Percentiles rank a stretch among this genome's conserved stretches.
phyloP scores from a whole-genome alignment of 495 filamentous ascomycete species.

The Xylaria venustula region DNA sequence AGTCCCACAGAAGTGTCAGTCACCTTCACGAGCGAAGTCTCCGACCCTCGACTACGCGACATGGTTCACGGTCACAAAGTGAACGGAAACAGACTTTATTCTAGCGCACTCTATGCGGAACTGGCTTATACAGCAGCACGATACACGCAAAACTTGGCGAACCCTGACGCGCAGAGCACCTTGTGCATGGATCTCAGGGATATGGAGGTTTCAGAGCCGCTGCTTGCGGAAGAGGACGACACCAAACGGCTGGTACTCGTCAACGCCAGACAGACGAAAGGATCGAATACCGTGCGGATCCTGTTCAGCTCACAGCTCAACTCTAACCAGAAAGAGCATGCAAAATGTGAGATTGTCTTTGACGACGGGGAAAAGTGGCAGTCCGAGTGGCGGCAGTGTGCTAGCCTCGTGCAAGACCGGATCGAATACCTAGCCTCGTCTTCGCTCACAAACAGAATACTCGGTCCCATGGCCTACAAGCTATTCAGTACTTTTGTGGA shows the following conservation, averaged over 20 bases:
- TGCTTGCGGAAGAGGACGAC: constrained; percentile 43
- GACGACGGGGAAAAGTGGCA: constrained; percentile 30
- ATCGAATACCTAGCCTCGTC: constrained; percentile 38
- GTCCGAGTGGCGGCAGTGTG: constrained; percentile 39
- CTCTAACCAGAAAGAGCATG: constrained; percentile 28
- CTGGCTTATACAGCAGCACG: constrained; percentile 62
- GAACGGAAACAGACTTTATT: constrained; percentile 46
- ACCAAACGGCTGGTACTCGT: constrained; percentile 13
- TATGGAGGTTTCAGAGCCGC: constrained; percentile 57
- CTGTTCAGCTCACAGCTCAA: constrained; percentile 22
- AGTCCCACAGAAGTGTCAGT: constrained; percentile 41
- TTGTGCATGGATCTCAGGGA: constrained; percentile 48
- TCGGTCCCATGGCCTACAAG: too few species aligned
- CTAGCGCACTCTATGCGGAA: constrained; percentile 59
- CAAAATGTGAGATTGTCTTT: constrained; percentile 35
- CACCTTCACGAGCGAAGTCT: constrained; percentile 54
- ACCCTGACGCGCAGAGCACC: constrained; percentile 30
- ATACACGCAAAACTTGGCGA: constrained; percentile 49
- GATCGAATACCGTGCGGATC: constrained; percentile 20
- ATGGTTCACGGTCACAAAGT: constrained; percentile 62
- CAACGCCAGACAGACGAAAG: constrained; percentile 30
- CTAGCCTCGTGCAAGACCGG: constrained; percentile 40
- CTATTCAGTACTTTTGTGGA: constrained; percentile 69
- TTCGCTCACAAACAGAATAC: constrained; percentile 27
- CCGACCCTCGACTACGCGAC: constrained; percentile 48